Evolutionary conservation across 257 asterid genomes (phyloP), one percentile per base, ranked within the genome.

Genomic region (Nicotiana sylvestris): DNA sequence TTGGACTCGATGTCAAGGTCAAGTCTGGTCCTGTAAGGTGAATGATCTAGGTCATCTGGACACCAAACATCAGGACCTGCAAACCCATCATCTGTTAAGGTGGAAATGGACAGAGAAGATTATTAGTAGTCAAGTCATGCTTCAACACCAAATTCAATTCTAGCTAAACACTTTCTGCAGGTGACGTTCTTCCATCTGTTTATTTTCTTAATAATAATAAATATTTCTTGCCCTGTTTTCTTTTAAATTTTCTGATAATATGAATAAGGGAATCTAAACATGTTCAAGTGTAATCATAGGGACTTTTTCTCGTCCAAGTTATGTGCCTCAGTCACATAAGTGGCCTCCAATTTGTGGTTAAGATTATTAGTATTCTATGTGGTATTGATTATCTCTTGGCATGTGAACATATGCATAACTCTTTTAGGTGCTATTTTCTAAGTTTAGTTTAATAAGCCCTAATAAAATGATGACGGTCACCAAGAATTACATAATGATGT

Each of bases 41-140:
- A 81, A 81, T 83, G 88, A 80, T 86, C 82, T 77, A 81, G 90
- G 86, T 86, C 85, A 81, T 87, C 91, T 33, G 77, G 85, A 83
- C 83, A 82, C 97, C 97, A 90, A 84, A 88, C 93, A 80, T 85
- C 91, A 8, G 49, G 49, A 82, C 88, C 97, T 53, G 89, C 89
- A 30, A 86, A 88, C 80, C 81, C 85, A 30, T 86, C 84, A 83
- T 81, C 91, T 89, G 83, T 84, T 65, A 62, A 80, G 82, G 80
- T 86, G 39, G 37, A 21, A 72, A 55, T 43, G 80, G 70, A 83
- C 77, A 85, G 84, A 82, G 65, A 84, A 84, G n/a, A 32, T 82
- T 18, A 81, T 21, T 30, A 61, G 77, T 58, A 80, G 83, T 85
- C 81, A 86, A 72, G 55, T 76, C 81, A 70, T 68, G 78, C 81